phyloP scores from a whole-genome alignment of 2,329 filamentous ascomycete species.

The Karstenula rhodostoma region DNA sequence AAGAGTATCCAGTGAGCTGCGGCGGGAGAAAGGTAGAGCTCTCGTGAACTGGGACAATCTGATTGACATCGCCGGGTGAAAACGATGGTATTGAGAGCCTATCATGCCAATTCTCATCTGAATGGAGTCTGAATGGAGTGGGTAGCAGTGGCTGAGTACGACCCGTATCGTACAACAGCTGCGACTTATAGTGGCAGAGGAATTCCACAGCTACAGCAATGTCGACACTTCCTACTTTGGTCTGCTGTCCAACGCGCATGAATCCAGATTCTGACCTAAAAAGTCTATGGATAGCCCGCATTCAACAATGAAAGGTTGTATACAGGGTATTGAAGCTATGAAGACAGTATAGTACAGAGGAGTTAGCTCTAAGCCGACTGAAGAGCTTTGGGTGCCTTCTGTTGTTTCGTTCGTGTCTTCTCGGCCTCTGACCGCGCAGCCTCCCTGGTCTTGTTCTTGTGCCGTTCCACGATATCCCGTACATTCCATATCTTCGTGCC shows the following conservation, averaged over 20 bases:
- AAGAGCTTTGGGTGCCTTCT: constrained; percentile 5
- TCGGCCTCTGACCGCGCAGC: not conserved
- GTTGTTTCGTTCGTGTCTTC: not conserved
- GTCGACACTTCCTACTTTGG: not conserved
- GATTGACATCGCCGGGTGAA: not conserved
- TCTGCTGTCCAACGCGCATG: not conserved
- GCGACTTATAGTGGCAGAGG: too few relatives aligned
- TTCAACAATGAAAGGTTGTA: not conserved
- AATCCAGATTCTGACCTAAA: not conserved
- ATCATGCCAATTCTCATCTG: too few relatives aligned
- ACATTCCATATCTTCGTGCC: constrained; percentile 14
- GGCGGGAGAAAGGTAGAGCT: not conserved
- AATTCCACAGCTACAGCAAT: too few relatives aligned
- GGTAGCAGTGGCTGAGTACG: too few relatives aligned
- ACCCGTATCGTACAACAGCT: too few relatives aligned
- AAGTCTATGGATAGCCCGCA: not conserved
- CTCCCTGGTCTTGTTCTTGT: constrained; percentile 9
- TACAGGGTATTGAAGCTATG: constrained; percentile 14
- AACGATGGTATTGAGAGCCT: too few relatives aligned
- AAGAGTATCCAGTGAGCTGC: not conserved
- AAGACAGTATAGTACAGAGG: constrained; percentile 20
- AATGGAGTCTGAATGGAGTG: too few relatives aligned
- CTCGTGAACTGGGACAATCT: not conserved
- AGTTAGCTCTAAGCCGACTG: not conserved
- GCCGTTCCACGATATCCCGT: constrained; percentile 7